Percentiles rank a stretch among this genome's conserved stretches.
phyloP scores from a whole-genome alignment of 2,329 filamentous ascomycete species.

The Celoporthe dispersa region DNA sequence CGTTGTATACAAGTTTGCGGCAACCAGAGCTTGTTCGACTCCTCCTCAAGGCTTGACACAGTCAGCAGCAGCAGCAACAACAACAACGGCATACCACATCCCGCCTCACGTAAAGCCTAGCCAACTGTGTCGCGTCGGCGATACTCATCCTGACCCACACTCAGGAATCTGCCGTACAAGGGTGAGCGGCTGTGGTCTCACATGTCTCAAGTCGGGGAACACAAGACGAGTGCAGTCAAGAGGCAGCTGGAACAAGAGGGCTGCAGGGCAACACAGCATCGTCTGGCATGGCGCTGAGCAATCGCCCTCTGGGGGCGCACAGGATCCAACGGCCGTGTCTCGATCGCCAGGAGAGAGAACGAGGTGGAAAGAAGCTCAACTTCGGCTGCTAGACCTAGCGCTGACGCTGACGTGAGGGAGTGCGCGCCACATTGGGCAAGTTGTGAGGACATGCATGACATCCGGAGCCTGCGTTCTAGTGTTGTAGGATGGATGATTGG shows the following conservation, averaged over 20 bases:
- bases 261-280: not conserved
- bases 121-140: not conserved
- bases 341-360: not conserved
- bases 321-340: not conserved
- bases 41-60: not conserved
- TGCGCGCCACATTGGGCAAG: not conserved
- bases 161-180: not conserved
- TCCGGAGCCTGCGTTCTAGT: not conserved
- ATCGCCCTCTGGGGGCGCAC: not conserved
- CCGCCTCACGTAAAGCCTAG: not conserved
- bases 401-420: slow-evolving; percentile 11
- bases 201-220: not conserved
- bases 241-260: not conserved
- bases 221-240: not conserved
- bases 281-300: not conserved
- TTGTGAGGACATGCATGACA: not conserved
- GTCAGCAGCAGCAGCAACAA: slow-evolving; percentile 5
- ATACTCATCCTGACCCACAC: not conserved
- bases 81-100: not conserved
- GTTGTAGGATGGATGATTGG: not conserved
- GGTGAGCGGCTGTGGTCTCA: not conserved
- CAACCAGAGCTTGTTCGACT: not conserved
- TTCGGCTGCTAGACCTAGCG: not conserved
- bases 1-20: not conserved
- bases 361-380: not conserved